Evolutionary conservation across 352 stramenopile species (phyloP), one percentile per base, ranked within the genome.

Genomic region (Phytophthora cajani): DNA sequence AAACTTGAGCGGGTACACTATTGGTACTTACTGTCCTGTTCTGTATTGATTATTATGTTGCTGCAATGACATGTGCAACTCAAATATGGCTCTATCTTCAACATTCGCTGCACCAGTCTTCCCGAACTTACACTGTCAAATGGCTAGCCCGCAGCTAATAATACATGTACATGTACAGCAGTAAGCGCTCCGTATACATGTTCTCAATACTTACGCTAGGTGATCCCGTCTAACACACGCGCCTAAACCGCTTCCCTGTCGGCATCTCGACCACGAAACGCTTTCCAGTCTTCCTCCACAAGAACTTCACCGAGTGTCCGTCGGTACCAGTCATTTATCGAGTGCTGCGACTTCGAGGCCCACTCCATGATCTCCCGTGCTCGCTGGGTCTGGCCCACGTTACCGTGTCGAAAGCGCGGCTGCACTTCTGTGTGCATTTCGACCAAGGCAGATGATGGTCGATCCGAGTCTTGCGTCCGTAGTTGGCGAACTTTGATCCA

Each of bases 261-360:
- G 8, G 32, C 32, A 38, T 38, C 32, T 3, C 32, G 8, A 1
- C 27, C 60, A 16, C 32, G 42, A 30, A 74, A 75, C 21, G 55
- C 23, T 19, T 65, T 75, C 68, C 56, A 75, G 36, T 75, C 68
- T 59, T 75, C 68, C 40, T 71, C 68, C 12, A 71, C 55, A n/a
- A 75, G 32, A 58, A 64, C 53, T 19, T 75, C 68, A 38, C 68
- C 63, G 10, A 75, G n/a, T 17, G 21, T 71, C 27, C 63, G 68
- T 12, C 50, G 56, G 33, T 61, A 75, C 68, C 62, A 75, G 25
- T 71, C 55, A 19, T 60, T 63, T 47, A 47, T 33, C 55, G 60
- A 25, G 38, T 59, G 23, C 14, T 67, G 62, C 8, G 32, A 71
- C 32, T 52, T 67, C 6, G 36, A 30, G 7, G 51, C 57, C 33